Conservation (phyloP, 208 protist genomes). For the Leishmania lainsoni region DNA sequence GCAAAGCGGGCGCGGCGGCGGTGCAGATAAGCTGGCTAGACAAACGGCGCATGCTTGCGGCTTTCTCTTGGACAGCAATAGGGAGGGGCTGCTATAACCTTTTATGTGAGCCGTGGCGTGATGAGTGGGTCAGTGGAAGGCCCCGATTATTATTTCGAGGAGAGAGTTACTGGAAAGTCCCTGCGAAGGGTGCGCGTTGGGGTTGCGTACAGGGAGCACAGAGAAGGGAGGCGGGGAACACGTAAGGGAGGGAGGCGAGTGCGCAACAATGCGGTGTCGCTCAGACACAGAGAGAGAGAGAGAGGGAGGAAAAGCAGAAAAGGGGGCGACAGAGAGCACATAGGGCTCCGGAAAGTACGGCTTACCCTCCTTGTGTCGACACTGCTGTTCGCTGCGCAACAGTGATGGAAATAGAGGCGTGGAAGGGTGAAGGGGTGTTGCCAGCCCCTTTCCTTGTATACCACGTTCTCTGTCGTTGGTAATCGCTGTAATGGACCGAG, state of each 20-base stretch:
- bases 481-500: background rate
- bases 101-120: background rate
- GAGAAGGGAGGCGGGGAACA: background rate
- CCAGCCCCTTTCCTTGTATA: background rate
- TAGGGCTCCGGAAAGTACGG: no score
- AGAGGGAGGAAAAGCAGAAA: background rate
- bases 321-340: background rate
- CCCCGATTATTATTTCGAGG: background rate
- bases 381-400: background rate
- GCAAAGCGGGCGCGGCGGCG: slow-evolving; percentile 52
- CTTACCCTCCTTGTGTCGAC: background rate
- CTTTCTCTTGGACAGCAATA: background rate
- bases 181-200: background rate
- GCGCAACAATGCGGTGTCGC: background rate
- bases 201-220: background rate
- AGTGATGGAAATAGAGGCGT: background rate
- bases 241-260: background rate
- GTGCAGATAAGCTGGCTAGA: slow-evolving; percentile 65
- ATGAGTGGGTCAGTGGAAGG: background rate
- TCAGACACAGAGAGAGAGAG: background rate
- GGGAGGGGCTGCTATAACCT: background rate
- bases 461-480: background rate
- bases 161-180: background rate
- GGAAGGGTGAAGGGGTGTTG: background rate
- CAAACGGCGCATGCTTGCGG: slow-evolving; percentile 66